Conservation (phyloP, 352 stramenopile genomes). For the Phytophthora meadii region DNA sequence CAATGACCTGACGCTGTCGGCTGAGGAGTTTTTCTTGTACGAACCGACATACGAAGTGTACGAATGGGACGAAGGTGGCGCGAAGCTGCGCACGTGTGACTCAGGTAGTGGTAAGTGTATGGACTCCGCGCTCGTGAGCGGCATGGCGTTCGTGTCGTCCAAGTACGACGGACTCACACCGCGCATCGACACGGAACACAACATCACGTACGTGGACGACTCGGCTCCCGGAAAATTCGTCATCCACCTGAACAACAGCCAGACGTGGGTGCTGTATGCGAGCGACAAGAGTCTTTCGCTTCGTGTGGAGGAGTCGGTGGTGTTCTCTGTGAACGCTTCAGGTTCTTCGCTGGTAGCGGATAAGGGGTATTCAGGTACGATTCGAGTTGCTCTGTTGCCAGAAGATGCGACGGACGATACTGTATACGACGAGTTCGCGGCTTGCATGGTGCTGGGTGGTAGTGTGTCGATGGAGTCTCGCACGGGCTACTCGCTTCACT, state of each 20-base stretch:
- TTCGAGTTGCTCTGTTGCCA: slow-evolving; percentile 66
- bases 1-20: slow-evolving; percentile 76
- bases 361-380: slow-evolving; percentile 49
- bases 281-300: slow-evolving; percentile 49
- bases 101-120: slow-evolving; percentile 57
- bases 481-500: slow-evolving; percentile 69
- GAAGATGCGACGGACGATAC: slow-evolving; percentile 35
- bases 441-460: slow-evolving; percentile 64
- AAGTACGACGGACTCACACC: slow-evolving; percentile 68
- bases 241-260: slow-evolving; percentile 67
- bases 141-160: slow-evolving; percentile 77
- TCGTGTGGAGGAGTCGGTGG: slow-evolving; percentile 42
- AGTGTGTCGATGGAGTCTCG: slow-evolving; percentile 61
- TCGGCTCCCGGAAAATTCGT: slow-evolving; percentile 58
- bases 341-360: slow-evolving; percentile 51
- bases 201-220: slow-evolving; percentile 53
- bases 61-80: slow-evolving; percentile 69
- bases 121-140: slow-evolving; percentile 62
- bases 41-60: slow-evolving; percentile 68
- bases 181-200: slow-evolving; percentile 53
- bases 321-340: slow-evolving; percentile 45
- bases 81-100: slow-evolving; percentile 64
- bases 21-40: slow-evolving; percentile 54
- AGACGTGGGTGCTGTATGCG: slow-evolving; percentile 81
- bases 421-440: slow-evolving; percentile 63